These are phyloP conservation scores for Lichtheimia corymbifera DNA, from an alignment of 371 early-diverging fungal genomes.

Conservation along the genomic window DNA sequence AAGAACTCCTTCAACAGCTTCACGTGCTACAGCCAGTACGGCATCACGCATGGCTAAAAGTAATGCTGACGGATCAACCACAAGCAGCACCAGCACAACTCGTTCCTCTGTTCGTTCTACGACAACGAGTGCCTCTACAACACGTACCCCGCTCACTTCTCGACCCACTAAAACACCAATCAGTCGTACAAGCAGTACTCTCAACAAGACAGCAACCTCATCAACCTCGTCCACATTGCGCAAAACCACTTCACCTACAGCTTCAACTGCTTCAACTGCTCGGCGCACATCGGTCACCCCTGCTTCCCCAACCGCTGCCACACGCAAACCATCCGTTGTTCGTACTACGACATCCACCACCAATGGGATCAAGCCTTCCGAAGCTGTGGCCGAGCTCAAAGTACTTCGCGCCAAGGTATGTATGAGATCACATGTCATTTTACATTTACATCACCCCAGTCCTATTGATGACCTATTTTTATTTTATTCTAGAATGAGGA, in stretches of 20 bases:
- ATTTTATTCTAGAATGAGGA: slow-evolving; percentile 17
- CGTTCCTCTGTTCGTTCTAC: slow-evolving; percentile 8
- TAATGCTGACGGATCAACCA: background rate
- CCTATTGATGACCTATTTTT: background rate
- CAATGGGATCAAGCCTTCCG: slow-evolving; percentile 19
- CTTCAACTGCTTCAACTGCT: slow-evolving; percentile 9
- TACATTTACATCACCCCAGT: too few species aligned
- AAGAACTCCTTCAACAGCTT: background rate
- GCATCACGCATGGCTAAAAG: background rate
- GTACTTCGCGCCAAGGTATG: slow-evolving; percentile 20
- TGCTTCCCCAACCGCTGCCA: slow-evolving; percentile 6
- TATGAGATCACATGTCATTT: background rate
- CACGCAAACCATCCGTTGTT: slow-evolving; percentile 3
- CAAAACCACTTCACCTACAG: slow-evolving; percentile 15
- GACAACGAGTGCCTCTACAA: slow-evolving; percentile 2
- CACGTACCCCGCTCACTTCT: slow-evolving; percentile 10
- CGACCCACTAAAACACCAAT: slow-evolving; percentile 11
- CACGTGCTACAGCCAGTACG: slow-evolving; percentile 1
- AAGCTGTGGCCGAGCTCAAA: slow-evolving; percentile 23
- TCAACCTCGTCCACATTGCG: slow-evolving; percentile 1
- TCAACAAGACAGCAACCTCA: slow-evolving; percentile 6
- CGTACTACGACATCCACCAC: slow-evolving; percentile 13
- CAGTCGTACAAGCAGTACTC: slow-evolving; percentile 17
- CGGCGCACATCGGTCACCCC: slow-evolving; percentile 4
- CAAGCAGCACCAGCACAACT: slow-evolving; percentile 3